Evolutionary conservation across 2,329 filamentous ascomycete species (phyloP).

Genomic region (Scedosporium dehoogii): DNA sequence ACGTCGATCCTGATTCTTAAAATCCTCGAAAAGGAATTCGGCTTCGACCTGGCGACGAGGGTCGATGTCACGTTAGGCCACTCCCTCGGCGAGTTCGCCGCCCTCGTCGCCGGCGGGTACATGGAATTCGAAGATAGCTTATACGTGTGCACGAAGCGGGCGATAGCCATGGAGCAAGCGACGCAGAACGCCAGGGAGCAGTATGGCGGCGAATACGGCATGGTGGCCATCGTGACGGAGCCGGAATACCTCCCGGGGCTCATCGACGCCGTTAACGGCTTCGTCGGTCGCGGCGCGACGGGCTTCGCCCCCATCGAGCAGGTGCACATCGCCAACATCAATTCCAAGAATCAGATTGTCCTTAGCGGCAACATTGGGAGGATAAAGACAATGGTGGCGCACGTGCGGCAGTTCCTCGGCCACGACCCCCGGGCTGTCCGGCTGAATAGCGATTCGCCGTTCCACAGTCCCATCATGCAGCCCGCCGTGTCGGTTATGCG

Average conservation of each 20-base stretch:
- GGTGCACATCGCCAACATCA: constrained; percentile 87
- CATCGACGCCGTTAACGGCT: constrained; percentile 66
- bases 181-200: constrained; percentile 54
- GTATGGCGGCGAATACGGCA: constrained; percentile 77
- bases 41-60: constrained; percentile 58
- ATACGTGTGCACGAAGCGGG: constrained; percentile 64
- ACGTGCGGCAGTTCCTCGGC: constrained; percentile 80
- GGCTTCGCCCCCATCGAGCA: constrained; percentile 70
- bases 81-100: constrained; percentile 87
- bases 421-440: constrained; percentile 84
- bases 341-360: constrained; percentile 93
- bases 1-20: constrained; percentile 84
- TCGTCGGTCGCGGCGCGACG: constrained; percentile 51
- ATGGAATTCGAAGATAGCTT: constrained; percentile 70
- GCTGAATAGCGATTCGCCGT: constrained; percentile 79
- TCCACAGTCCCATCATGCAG: constrained; percentile 86
- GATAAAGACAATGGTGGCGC: constrained; percentile 72
- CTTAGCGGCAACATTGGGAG: constrained; percentile 76
- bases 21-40: constrained; percentile 77
- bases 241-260: constrained; percentile 62
- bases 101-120: constrained; percentile 76
- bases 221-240: constrained; percentile 88
- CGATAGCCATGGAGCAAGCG: constrained; percentile 74
- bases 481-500: constrained; percentile 71
- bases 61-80: constrained; percentile 83